Conservation (phyloP, 1,284 basidiomycete species). For the Sutorius eximius region DNA sequence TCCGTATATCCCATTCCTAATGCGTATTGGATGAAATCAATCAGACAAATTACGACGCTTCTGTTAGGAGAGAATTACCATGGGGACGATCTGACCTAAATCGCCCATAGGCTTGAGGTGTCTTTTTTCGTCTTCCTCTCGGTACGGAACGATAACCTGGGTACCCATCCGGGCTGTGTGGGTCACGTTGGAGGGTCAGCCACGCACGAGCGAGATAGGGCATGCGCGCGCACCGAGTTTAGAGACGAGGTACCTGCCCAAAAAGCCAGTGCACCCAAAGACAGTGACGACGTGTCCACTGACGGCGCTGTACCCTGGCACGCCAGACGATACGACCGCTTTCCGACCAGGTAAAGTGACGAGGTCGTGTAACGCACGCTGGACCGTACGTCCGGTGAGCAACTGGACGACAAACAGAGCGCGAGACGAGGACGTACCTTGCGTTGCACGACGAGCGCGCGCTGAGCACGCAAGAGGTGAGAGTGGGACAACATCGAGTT, state of each 20-base stretch:
- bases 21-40: slow-evolving; percentile 23
- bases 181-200: slow-evolving; percentile 19
- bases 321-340: slow-evolving; percentile 72
- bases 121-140: slow-evolving; percentile 93
- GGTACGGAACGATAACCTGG: slow-evolving; percentile 93
- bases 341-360: slow-evolving; percentile 59
- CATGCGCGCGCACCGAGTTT: slow-evolving; percentile 71
- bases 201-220: neutral
- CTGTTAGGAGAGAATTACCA: slow-evolving; percentile 51
- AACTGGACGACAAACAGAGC: neutral
- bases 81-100: slow-evolving; percentile 92
- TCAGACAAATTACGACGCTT: slow-evolving; percentile 24
- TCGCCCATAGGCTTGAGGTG: slow-evolving; percentile 94
- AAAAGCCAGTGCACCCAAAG: slow-evolving; percentile 95
- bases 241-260: slow-evolving; percentile 91
- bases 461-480: slow-evolving; percentile 52
- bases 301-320: slow-evolving; percentile 83
- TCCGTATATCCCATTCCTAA: slow-evolving; percentile 73
- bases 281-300: slow-evolving; percentile 93
- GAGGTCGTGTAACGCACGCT: slow-evolving; percentile 75
- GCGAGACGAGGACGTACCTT: slow-evolving; percentile 38
- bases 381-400: slow-evolving; percentile 1
- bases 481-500: slow-evolving; percentile 48
- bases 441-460: slow-evolving; percentile 41
- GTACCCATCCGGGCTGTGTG: slow-evolving; percentile 84